These are phyloP conservation scores for Dendrostoma leiphaemia DNA, from an alignment of 2,329 filamentous ascomycete genomes.

Conservation along the genomic window DNA sequence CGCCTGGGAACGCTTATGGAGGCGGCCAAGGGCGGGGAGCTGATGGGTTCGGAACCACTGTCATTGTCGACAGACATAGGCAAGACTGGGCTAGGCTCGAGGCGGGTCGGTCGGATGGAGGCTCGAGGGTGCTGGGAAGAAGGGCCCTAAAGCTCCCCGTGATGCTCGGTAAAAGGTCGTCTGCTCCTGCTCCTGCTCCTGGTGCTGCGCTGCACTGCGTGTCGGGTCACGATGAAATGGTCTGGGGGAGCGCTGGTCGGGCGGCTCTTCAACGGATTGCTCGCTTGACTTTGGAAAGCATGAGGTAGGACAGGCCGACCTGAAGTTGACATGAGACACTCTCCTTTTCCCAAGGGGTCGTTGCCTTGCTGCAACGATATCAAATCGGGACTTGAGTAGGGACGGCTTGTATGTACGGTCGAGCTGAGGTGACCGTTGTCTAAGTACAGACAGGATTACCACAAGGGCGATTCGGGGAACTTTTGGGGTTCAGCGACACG, in stretches of 20 bases:
- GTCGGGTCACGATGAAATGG: neutral
- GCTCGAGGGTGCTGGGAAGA: neutral
- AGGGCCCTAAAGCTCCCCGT: neutral
- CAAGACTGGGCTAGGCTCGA: slow-evolving; percentile 3
- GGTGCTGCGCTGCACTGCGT: neutral
- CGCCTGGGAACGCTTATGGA: slow-evolving; percentile 59
- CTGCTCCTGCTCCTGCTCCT: too few relatives aligned
- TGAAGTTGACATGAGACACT: neutral
- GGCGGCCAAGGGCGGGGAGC: slow-evolving; percentile 62
- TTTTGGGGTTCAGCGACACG: neutral
- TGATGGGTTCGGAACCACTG: slow-evolving; percentile 15
- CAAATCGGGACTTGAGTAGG: neutral
- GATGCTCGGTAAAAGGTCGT: neutral
- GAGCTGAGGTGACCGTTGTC: neutral
- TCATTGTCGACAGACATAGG: slow-evolving; percentile 20
- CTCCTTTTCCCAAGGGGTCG: neutral
- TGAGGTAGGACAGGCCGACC: neutral
- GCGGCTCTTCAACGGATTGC: neutral
- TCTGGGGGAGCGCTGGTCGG: neutral
- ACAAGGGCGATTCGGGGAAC: neutral
- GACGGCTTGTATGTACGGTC: neutral
- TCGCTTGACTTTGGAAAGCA: neutral
- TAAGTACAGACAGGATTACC: neutral
- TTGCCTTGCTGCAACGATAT: neutral
- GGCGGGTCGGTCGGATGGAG: neutral